Evolutionary conservation across 768 basidiomycete species (phyloP), one percentile per base, ranked within the genome.

Genomic region (Rhizopogon roseolus): DNA sequence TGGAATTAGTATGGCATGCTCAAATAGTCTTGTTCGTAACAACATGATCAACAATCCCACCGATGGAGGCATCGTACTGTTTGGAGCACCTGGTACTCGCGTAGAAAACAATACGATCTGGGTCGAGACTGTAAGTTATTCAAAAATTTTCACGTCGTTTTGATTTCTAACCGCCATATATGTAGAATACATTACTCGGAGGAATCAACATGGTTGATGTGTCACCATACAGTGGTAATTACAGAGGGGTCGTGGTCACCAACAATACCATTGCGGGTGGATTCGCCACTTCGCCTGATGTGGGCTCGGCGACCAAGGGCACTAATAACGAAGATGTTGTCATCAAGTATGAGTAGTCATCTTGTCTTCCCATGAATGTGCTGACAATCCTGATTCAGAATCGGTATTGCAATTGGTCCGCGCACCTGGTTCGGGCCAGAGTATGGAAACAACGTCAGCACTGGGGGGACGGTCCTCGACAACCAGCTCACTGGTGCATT

Each of bases 191-290:
- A 0, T 69, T 87, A 3, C 75, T 88, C 6, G 88, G 88, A 38
- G 88, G 88, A 7, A 88, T 90, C 62, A 90, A 90, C 59, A 67
- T 91, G 76, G 89, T 90, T 10, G 88, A 90, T 60, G 81, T 83
- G 54, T 62, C 72, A 7, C 87, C 89, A 6, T 91, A 76, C 70
- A 63, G 63, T n/a, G 90, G 88, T 1, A 69, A 87, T 64, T 91
- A 79, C 62, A 75, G 76, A 0, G 77, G 79, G 27, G 85, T 85
- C 4, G 69, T 87, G 17, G 86, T 91, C 7, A 74, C 73, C 37
- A 77, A 88, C 63, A 90, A 91, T 60, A 73, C 64, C 28, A 84
- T 91, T 57, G 57, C 78, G 3, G 90, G 90, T 14, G 90, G 84
- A 5, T 88, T 86, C 61, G 81, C 87, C 5, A 81, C 80, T 16